phyloP scores from a whole-genome alignment of 805 yeast species.

The Candida golubevii region DNA sequence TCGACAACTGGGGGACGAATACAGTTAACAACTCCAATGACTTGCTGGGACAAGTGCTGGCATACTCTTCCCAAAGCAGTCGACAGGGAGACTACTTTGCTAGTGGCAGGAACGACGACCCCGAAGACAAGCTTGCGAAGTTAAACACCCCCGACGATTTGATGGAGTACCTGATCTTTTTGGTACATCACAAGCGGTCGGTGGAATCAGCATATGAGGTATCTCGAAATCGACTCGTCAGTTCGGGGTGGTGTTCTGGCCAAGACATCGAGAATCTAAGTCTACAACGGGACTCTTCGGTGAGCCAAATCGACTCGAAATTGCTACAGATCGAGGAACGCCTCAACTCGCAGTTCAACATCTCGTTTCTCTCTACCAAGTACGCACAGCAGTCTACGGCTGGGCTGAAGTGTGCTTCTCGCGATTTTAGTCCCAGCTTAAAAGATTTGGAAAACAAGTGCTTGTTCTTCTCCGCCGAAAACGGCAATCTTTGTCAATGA shows the following conservation, averaged over 20 bases:
- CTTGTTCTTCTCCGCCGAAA: slow-evolving; percentile 21
- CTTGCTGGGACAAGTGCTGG: neutral
- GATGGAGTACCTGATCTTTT: slow-evolving; percentile 29
- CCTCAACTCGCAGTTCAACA: slow-evolving; percentile 27
- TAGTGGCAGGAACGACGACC: neutral
- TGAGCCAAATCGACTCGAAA: slow-evolving; percentile 36
- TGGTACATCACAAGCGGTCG: slow-evolving; percentile 31
- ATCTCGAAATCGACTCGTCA: slow-evolving; percentile 28
- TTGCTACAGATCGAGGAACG: slow-evolving; percentile 35
- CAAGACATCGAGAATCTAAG: slow-evolving; percentile 37
- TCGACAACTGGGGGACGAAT: slow-evolving; percentile 19
- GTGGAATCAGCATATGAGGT: slow-evolving; percentile 31
- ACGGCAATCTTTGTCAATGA: slow-evolving; percentile 4
- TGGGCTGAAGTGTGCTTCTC: slow-evolving; percentile 1
- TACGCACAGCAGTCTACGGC: slow-evolving; percentile 1
- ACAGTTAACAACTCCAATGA: neutral
- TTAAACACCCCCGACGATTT: slow-evolving; percentile 25
- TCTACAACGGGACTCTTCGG: slow-evolving; percentile 32
- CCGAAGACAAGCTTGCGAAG: slow-evolving; percentile 12
- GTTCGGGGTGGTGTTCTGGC: slow-evolving; percentile 41
- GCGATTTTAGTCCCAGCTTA: slow-evolving; percentile 26
- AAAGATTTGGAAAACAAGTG: slow-evolving; percentile 32
- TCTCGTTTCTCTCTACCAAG: slow-evolving; percentile 20
- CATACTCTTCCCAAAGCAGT: neutral
- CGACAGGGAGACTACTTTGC: neutral